Conservation (phyloP, 257 asterid species). For the Solanum tarijense region DNA sequence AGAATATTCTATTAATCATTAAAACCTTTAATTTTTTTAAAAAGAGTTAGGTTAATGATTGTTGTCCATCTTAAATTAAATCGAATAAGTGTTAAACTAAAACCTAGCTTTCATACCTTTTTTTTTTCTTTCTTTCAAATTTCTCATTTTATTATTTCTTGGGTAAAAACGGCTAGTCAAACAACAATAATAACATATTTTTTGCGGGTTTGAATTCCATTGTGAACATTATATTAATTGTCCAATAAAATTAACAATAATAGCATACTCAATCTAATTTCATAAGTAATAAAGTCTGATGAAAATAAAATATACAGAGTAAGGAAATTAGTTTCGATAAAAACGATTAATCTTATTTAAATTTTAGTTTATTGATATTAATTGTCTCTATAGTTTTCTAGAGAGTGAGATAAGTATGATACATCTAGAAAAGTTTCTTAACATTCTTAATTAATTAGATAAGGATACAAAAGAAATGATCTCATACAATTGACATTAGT, state of each 20-base stretch:
- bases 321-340: neutral
- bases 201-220: no score
- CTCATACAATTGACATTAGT: neutral
- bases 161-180: neutral
- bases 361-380: neutral
- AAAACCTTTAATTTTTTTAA: neutral
- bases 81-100: neutral
- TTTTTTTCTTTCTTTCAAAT: neutral
- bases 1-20: neutral
- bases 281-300: neutral
- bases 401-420: neutral
- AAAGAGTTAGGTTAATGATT: neutral
- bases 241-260: neutral
- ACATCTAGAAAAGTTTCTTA: neutral
- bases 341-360: neutral
- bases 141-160: neutral
- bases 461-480: neutral
- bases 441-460: neutral
- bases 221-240: no score
- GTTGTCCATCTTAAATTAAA: neutral
- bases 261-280: fast-evolving
- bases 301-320: neutral
- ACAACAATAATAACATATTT: neutral
- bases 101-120: neutral
- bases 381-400: neutral